Evolutionary conservation across 2,329 filamentous ascomycete species (phyloP).

Genomic region (Fusarium veterinarium): DNA sequence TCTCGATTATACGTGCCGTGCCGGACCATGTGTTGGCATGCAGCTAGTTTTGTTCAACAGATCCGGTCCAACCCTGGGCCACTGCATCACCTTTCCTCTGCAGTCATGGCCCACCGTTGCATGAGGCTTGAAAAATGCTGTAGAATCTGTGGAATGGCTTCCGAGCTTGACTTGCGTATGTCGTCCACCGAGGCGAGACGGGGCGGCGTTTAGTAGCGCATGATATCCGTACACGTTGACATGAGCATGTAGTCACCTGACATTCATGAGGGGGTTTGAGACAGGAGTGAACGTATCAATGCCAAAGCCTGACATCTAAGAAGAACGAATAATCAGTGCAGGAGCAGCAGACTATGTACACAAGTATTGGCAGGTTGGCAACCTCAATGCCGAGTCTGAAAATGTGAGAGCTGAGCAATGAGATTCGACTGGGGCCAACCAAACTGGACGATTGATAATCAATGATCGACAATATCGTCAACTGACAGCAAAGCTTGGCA

Average conservation of each 20-base stretch:
- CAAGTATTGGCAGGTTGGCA: neutral
- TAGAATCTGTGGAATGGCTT: neutral
- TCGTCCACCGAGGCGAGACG: neutral
- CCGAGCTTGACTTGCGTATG: neutral
- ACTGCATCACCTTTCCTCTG: neutral
- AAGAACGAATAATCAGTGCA: too few relatives aligned
- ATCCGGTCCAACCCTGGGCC: neutral
- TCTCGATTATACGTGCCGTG: neutral
- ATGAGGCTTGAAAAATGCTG: neutral
- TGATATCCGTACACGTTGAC: neutral
- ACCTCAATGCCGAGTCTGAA: neutral
- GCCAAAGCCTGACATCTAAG: too few relatives aligned
- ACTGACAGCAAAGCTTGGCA: constrained; percentile 3
- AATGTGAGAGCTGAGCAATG: neutral
- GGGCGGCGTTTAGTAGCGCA: neutral
- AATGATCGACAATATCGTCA: constrained; percentile 1
- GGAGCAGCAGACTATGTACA: neutral
- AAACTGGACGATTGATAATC: neutral
- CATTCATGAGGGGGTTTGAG: neutral
- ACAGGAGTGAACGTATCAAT: neutral
- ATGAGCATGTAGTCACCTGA: neutral
- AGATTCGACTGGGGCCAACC: neutral
- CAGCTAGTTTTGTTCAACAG: neutral
- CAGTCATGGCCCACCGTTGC: neutral
- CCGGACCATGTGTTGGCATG: neutral